Conservation (phyloP, 352 stramenopile genomes). For the Porosira glacialis region DNA sequence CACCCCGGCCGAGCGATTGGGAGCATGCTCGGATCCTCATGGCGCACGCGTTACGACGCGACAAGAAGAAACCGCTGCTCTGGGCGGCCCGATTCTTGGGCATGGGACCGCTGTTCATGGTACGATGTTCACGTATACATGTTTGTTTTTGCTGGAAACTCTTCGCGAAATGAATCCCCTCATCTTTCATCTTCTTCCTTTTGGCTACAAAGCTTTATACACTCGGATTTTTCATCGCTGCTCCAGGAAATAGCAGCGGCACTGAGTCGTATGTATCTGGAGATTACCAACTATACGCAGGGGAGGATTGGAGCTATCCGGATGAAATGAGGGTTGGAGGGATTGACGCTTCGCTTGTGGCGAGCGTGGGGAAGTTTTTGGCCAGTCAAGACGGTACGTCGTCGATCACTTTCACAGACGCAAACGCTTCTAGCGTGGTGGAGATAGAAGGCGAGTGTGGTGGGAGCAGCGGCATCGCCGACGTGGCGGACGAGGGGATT, state of each 20-base stretch:
- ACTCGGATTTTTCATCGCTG: conserved; percentile 33
- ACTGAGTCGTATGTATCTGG: not conserved
- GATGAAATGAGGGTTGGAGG: conserved; percentile 1
- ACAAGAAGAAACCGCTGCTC: not conserved
- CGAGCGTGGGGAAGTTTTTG: not conserved
- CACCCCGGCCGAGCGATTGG: not conserved
- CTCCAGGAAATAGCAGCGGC: conserved; percentile 13
- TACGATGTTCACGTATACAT: too few species aligned
- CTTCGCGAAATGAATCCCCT: too few species aligned
- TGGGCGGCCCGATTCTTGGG: not conserved
- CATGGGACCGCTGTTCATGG: not conserved
- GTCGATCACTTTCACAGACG: not conserved
- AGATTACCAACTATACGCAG: conserved; percentile 13
- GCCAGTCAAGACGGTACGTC: not conserved
- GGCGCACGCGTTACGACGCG: not conserved
- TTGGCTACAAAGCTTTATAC: too few species aligned
- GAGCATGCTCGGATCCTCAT: not conserved
- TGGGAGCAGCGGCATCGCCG: not conserved
- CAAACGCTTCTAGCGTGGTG: not conserved
- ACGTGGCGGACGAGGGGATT: not conserved
- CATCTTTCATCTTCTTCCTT: too few species aligned
- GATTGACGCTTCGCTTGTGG: not conserved
- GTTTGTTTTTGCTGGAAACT: too few species aligned
- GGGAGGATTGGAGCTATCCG: conserved; percentile 15
- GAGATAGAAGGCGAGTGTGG: not conserved